Base-by-base conservation (phyloP, 345 rosid species). In the Cardiospermum halicacabum region DNA sequence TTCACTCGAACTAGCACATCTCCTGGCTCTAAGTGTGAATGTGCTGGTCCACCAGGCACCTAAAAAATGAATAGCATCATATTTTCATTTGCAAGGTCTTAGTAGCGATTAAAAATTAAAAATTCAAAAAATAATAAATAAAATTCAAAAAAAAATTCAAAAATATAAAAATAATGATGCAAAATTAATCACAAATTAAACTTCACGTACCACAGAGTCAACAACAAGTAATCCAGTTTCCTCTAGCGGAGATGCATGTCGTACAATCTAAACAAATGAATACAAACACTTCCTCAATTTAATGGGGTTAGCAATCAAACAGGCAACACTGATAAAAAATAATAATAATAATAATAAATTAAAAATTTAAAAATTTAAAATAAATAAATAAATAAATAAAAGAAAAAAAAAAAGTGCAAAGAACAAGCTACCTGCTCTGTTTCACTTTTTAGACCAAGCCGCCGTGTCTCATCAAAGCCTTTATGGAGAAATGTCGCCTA, bases 161-260 rank as follows among this genome's bases (percentile, higher is more conserved):
- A n/a, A n/a, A n/a, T n/a, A n/a, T n/a, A n/a, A n/a, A n/a, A n/a
- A n/a, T n/a, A n/a, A n/a, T n/a, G n/a, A n/a, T n/a, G n/a, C n/a
- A n/a, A n/a, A n/a, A n/a, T n/a, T n/a, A 16, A 13, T 45, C 18
- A 18, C 24, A 45, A 28, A 7, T 32, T 9, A 28, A 65, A 36
- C 58, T 45, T 54, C 45, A 51, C 89, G 82, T 53, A 93, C 98
- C 89, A 84, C 91, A 64, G 94, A 83, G 66, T 93, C 97, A 48
- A 86, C 95, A 64, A 93, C 97, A 49, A 93, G 98, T 92, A 93
- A 86, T 75, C 97, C 98, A 49, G 94, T 93, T 81, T 90, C 98
- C 69, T 79, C 89, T 5, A 74, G 67, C 27, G 85, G 84, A 69
- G 92, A 90, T 62, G 94, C 94, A 74, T 70, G 86, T 22, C 98